Conservation (phyloP, 495 filamentous ascomycete genomes). For the Symbiotaphrina buchneri region DNA sequence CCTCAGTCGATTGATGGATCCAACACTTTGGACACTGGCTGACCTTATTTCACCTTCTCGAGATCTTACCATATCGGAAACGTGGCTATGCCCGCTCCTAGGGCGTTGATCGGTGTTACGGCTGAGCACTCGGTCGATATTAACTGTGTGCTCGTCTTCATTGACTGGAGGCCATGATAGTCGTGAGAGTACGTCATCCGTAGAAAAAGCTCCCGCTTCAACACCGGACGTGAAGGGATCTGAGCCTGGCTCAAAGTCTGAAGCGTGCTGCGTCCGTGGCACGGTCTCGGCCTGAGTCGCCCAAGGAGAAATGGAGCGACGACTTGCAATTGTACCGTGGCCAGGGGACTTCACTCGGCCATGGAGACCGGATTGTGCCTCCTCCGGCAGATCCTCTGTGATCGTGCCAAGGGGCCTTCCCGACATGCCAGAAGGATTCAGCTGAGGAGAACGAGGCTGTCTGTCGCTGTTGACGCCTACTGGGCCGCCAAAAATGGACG, state of each 20-base stretch:
- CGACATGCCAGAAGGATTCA: slow-evolving; percentile 7
- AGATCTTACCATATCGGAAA: slow-evolving; percentile 13
- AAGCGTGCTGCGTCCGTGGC: background rate
- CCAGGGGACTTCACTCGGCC: too few species aligned
- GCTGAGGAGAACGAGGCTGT: background rate
- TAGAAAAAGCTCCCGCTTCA: slow-evolving; percentile 13
- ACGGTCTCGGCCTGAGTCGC: background rate
- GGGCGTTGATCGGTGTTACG: slow-evolving; percentile 8
- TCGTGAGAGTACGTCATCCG: slow-evolving; percentile 26
- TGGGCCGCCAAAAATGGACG: slow-evolving; percentile 12
- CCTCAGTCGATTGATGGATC: slow-evolving; percentile 17
- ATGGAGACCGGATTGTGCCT: too few species aligned
- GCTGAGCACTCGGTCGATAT: slow-evolving; percentile 12
- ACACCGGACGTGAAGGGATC: background rate
- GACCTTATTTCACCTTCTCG: slow-evolving; percentile 11
- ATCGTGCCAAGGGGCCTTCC: slow-evolving; percentile 16
- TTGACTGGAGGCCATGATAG: slow-evolving; percentile 26
- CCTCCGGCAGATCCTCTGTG: slow-evolving; percentile 15
- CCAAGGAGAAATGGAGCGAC: background rate
- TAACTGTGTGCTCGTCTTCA: slow-evolving; percentile 17
- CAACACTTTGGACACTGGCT: slow-evolving; percentile 19
- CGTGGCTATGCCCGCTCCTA: slow-evolving; percentile 11
- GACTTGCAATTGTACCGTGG: too few species aligned
- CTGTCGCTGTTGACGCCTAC: slow-evolving; percentile 6
- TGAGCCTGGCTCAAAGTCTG: too few species aligned